A percentile compares a stretch with the other conserved stretches of the same genome.
Conservation (phyloP, 768 basidiomycete genomes). For the Pleurotus salmoneostramineus region DNA sequence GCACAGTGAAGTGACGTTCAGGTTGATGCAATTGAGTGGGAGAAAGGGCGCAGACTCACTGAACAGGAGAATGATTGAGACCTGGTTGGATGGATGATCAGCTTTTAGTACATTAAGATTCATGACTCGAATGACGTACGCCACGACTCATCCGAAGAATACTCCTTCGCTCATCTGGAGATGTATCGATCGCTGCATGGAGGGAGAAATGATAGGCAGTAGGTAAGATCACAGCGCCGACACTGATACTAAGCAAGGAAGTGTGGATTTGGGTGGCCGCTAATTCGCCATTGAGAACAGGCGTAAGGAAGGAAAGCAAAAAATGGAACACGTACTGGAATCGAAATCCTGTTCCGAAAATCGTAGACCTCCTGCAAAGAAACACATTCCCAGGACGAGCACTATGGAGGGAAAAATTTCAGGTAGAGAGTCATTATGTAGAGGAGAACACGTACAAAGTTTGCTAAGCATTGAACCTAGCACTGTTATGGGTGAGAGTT, state of each 20-base stretch:
- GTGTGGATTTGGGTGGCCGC: slow-evolving; percentile 74
- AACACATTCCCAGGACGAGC: slow-evolving; percentile 81
- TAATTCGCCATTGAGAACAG: slow-evolving; percentile 17
- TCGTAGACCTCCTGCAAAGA: slow-evolving; percentile 75
- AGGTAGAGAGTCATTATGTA: neutral
- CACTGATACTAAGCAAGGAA: slow-evolving; percentile 70
- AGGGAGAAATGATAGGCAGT: slow-evolving; percentile 72
- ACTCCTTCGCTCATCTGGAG: slow-evolving; percentile 29
- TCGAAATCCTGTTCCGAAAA: slow-evolving; percentile 82
- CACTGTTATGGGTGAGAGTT: neutral
- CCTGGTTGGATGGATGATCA: slow-evolving; percentile 45
- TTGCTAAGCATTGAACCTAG: slow-evolving; percentile 83
- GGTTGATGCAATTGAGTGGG: slow-evolving; percentile 2
- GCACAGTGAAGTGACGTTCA: neutral
- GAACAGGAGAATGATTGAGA: slow-evolving; percentile 73
- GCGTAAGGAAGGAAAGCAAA: neutral
- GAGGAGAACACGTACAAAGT: slow-evolving; percentile 37
- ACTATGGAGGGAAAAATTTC: slow-evolving; percentile 41
- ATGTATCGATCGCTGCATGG: slow-evolving; percentile 20
- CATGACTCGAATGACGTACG: too few relatives aligned
- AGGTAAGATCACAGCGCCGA: slow-evolving; percentile 74
- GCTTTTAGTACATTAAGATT: too few relatives aligned
- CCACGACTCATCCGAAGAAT: slow-evolving; percentile 76
- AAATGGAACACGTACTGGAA: slow-evolving; percentile 41
- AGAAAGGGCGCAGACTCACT: slow-evolving; percentile 46